Evolutionary conservation across 257 asterid species (phyloP), one percentile per base, ranked within the genome.

Genomic region (Solanum peruvianum): DNA sequence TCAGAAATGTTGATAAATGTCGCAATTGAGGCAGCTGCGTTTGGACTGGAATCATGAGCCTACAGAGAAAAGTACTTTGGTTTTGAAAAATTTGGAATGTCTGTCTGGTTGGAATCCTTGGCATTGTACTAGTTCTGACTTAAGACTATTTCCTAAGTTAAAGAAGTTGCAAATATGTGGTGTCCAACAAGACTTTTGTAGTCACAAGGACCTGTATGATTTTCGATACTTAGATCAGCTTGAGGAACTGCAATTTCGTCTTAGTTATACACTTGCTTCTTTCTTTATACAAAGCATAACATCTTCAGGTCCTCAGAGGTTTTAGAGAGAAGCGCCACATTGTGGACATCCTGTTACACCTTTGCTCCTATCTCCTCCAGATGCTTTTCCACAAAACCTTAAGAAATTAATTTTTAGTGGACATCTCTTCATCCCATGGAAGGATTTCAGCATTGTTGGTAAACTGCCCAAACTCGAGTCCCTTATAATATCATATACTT

Each of bases 21-120:
- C 89, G 18, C 88, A 87, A 10, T 70, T 88, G 33, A 88, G 90
- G 71, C 89, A 88, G 18, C 71, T 89, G 21, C n/a, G 35, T 13
- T 14, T 86, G 75, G 45, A 18, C 27, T 81, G 41, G 87, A 49
- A 49, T 49, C 60, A 49, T 49, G 60, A 49, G 60, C 60, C 60
- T 72, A 85, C 29, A 27, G 56, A 60, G 49, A 86, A 64, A 14
- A 33, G 81, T 89, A 47, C 20, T 47, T 86, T 18, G 45, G 27
- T 9, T 72, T 7, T 75, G 47, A 33, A 35, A 13, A 86, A 81
- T 47, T 52, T 88, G n/a, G 82, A 62, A 33, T 87, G 85, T 5
- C 86, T 90, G 21, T 29, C 49, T 47, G 85, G 85, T 0, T 81
- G 49, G 47, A 88, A 87, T 85, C 86, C 89, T 7, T 11, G 75